phyloP scores from a whole-genome alignment of 164 flowering plant genomes.

The Magnolia officinalis region DNA sequence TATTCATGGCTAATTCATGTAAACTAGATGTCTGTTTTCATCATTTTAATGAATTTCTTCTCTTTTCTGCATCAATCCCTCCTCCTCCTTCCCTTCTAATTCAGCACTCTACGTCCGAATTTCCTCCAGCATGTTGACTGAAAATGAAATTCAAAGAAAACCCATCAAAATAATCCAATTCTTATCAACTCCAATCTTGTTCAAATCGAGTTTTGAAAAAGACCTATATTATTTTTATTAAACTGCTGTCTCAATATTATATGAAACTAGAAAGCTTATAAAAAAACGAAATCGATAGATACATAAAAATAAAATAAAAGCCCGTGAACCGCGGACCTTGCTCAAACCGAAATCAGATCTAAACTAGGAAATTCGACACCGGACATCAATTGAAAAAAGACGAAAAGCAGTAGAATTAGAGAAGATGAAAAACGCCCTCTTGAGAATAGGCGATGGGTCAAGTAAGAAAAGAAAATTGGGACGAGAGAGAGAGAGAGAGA shows the following conservation, averaged over 20 bases:
- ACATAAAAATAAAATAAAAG: background rate
- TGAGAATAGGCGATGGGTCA: background rate
- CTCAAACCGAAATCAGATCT: conserved; percentile 5
- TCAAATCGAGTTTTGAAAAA: background rate
- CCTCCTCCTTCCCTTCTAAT: background rate
- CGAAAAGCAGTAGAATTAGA: conserved; percentile 2
- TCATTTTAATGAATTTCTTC: conserved; percentile 3
- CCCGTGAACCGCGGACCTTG: background rate
- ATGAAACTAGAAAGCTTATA: background rate
- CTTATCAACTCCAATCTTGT: background rate
- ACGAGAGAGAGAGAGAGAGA: background rate
- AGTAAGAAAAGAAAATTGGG: background rate
- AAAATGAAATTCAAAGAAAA: background rate
- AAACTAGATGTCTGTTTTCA: conserved; percentile 1
- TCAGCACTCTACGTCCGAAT: background rate
- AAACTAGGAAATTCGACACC: conserved; percentile 8
- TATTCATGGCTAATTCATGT: conserved; percentile 32
- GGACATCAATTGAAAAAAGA: conserved; percentile 11
- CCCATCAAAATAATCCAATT: conserved; percentile 2
- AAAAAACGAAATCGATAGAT: background rate
- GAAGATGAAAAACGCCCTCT: background rate
- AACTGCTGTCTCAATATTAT: background rate
- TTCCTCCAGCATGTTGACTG: background rate
- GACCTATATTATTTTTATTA: background rate
- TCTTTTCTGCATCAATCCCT: background rate